Evolutionary conservation across 805 yeast genomes (phyloP).

Genomic region (Ogataea degrootiae): DNA sequence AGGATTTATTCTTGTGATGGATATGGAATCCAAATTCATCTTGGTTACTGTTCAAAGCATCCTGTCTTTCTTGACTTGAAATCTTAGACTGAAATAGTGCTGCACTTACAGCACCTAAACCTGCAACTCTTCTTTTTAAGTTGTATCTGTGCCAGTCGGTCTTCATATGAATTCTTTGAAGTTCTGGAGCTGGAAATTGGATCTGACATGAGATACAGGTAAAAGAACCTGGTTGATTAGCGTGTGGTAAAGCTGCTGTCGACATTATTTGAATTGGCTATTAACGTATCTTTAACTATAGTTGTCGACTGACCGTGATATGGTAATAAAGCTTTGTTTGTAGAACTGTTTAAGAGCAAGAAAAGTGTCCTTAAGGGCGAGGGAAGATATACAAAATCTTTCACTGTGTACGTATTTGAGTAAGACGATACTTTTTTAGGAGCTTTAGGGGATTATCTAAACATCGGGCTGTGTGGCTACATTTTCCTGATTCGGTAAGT

Average conservation of each 20-base stretch:
- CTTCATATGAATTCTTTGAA: conserved; percentile 91
- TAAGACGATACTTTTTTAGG: not conserved
- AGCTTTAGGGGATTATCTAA: too few species aligned
- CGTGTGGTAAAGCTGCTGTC: too few species aligned
- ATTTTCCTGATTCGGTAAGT: too few species aligned
- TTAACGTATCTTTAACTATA: too few species aligned
- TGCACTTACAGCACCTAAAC: conserved; percentile 56
- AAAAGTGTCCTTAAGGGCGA: too few species aligned
- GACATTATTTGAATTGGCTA: too few species aligned
- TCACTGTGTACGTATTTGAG: not conserved
- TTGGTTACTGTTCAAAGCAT: conserved; percentile 28
- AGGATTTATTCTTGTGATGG: conserved; percentile 19
- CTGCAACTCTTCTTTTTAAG: conserved; percentile 86
- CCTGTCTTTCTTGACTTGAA: conserved; percentile 21
- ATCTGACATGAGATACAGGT: conserved; percentile 92
- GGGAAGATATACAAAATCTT: not conserved
- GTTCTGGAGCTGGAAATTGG: conserved; percentile 71
- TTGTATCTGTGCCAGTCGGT: conserved; percentile 98
- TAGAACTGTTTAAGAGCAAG: too few species aligned
- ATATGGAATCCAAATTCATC: conserved; percentile 54
- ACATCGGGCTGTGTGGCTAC: too few species aligned
- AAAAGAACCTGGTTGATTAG: conserved; percentile 21
- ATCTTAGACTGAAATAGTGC: conserved; percentile 27
- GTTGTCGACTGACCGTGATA: too few species aligned
- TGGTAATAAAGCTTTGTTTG: too few species aligned